Evolutionary conservation across 805 yeast genomes (phyloP), one percentile per base, ranked within the genome.

Genomic region (Barnettozyma populi): DNA sequence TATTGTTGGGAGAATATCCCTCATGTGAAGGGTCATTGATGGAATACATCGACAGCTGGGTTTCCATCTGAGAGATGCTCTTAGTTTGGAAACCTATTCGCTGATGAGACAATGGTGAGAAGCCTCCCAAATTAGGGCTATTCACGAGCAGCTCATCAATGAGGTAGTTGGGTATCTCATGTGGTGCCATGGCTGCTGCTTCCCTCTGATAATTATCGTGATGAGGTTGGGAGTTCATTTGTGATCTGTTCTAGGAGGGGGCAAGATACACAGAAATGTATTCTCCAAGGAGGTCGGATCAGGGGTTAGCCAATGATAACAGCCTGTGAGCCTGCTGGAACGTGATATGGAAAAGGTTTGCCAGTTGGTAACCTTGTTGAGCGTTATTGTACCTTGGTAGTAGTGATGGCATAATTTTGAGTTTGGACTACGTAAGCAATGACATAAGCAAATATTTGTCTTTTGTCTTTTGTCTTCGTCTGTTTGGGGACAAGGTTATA

Each of bases 41-140:
- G 27, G 52, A 23, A 48, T 47, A 48, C 42, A 38, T 44, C 7
- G 52, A 50, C 27, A 52, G 34, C 40, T 50, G 50, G 11, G 47
- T 13, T 45, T 46, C 49, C 16, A 52, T 44, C 45, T 51, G 47
- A 27, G 41, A 29, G 5, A 36, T 13, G n/a, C 7, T 19, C 36
- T 27, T 27, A 3, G 13, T 13, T 19, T 39, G 42, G 13, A 21
- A n/a, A 7, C 5, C n/a, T 5, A 34, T 25, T 24, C 16, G 19
- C n/a, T 16, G 32, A 21, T 24, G 20, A 16, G 31, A n/a, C 7
- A 39, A 14, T 5, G 41, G 18, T 8, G 25, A 7, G 14, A 21
- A 16, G 29, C 18, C 18, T 16, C 23, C 37, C 18, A 2, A 13
- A 13, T 11, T 29, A 16, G 32, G 32, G 16, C 32, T 29, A 29